Evolutionary conservation across 176 grass and related monocot species (phyloP).

Genomic region (Secale cereale): DNA sequence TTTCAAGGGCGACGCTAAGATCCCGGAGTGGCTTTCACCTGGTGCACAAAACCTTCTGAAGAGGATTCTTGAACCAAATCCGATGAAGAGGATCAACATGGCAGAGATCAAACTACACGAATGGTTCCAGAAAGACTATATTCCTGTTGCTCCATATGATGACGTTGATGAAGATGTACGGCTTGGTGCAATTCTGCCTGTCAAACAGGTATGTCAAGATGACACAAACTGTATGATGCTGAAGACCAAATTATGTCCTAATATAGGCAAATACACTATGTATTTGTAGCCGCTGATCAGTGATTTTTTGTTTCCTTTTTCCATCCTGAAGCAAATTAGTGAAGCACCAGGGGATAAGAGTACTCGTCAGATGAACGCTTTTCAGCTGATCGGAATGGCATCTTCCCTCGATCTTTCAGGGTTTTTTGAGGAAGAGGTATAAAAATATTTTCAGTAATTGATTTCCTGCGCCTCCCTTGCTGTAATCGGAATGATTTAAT

Average conservation of each 20-base stretch:
- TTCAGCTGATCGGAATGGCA: constrained; percentile 94
- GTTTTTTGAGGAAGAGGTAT: constrained; percentile 91
- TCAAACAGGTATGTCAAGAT: constrained; percentile 50
- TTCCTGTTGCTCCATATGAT: constrained; percentile 46
- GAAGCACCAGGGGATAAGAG: constrained; percentile 18
- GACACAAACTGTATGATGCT: not conserved
- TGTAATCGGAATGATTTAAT: not conserved
- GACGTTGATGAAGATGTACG: constrained; percentile 53
- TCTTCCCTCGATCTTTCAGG: constrained; percentile 89
- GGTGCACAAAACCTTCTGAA: constrained; percentile 54
- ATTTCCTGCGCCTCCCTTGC: not conserved
- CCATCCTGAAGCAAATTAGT: constrained; percentile 44
- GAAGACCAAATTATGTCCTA: not conserved
- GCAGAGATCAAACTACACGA: constrained; percentile 59
- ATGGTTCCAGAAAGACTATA: constrained; percentile 71
- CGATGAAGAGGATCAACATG: constrained; percentile 54
- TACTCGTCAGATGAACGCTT: constrained; percentile 69
- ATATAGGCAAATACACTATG: not conserved
- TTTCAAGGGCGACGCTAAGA: constrained; percentile 60
- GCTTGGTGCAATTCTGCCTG: constrained; percentile 20
- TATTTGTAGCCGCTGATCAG: not conserved
- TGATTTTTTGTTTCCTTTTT: not conserved
- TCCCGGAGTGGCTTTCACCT: constrained; percentile 57
- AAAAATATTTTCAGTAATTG: not conserved
- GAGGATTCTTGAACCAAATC: constrained; percentile 76